Base-by-base conservation (phyloP, 768 basidiomycete species). In the Boletus pseudo-olivaceus region DNA sequence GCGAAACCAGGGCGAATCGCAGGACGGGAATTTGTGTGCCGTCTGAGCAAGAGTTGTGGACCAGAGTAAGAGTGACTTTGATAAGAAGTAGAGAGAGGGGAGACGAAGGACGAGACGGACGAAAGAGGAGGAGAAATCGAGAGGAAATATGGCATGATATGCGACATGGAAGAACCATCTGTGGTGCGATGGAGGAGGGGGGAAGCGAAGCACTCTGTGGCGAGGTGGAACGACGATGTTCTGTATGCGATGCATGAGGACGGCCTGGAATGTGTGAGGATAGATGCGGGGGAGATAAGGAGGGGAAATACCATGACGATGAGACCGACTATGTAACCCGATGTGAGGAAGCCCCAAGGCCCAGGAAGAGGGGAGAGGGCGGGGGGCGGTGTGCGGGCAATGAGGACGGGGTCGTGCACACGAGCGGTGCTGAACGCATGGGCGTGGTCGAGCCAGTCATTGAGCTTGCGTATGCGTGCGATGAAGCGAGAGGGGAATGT, bases 161-260 rank as follows among this genome's bases (percentile, higher is more conserved):
- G 76, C 20, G 55, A 60, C 29, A 56, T 57, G 57, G 42, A 63
- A 40, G 56, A 62, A 51, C 30, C 54, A 51, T 53, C 56, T 67
- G 43, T 63, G 69, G 49, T 55, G 58, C 47, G 62, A 63, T 37
- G 69, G 69, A 37, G 44, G 37, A 17, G 65, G 67, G 54, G 49
- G 9, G 8, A 60, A 20, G n/a, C 48, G 60, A 40, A 42, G 30
- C 2, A 32, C 42, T 20, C 58, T 58, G 20, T 69, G 69, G 3
- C 80, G 80, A 34, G 85, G 80, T 12, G 89, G 89, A 0, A 88
- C 82, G 42, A 90, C 83, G 40, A 88, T 81, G 65, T 90, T 84
- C 61, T 90, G 89, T 54, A 91, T 86, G 29, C 89, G 80, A 60
- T 90, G 86, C 54, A 90, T 69, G 29, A 90, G 63, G 45, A 91